phyloP scores from a whole-genome alignment of 1,139 yeast genomes.

The Kodamaea fungicola region DNA sequence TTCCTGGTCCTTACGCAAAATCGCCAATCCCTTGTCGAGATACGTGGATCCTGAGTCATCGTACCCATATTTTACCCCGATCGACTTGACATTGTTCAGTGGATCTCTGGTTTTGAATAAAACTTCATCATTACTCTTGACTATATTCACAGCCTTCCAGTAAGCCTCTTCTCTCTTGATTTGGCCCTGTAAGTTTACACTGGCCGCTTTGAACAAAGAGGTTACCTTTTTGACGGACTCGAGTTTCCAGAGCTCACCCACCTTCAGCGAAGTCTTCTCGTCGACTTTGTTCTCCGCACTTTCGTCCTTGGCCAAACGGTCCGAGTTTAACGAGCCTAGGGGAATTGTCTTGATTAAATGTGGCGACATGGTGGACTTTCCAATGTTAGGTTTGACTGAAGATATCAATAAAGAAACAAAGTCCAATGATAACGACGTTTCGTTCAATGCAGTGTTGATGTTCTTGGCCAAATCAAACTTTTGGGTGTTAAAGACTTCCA shows the following conservation, averaged over 20 bases:
- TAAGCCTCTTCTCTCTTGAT: slow-evolving; percentile 63
- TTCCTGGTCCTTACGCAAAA: slow-evolving; percentile 43
- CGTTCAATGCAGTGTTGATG: slow-evolving; percentile 74
- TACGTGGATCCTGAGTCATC: slow-evolving; percentile 82
- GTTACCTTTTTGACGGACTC: slow-evolving; percentile 62
- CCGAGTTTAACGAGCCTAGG: slow-evolving; percentile 75
- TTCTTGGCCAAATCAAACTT: slow-evolving; percentile 54
- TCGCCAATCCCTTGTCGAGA: slow-evolving; percentile 71
- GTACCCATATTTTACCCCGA: slow-evolving; percentile 86
- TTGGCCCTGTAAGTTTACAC: slow-evolving; percentile 50
- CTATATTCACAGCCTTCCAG: slow-evolving; percentile 62
- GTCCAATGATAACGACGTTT: slow-evolving; percentile 82
- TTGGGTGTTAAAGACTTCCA: slow-evolving; percentile 52
- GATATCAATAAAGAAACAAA: slow-evolving; percentile 81
- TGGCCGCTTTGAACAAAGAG: slow-evolving; percentile 48
- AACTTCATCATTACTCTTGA: slow-evolving; percentile 61
- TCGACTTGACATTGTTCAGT: slow-evolving; percentile 40
- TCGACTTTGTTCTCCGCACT: slow-evolving; percentile 14
- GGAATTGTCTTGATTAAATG: slow-evolving; percentile 76
- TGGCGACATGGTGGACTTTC: slow-evolving; percentile 85
- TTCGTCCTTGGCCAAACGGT: slow-evolving; percentile 38
- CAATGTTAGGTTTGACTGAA: slow-evolving; percentile 80
- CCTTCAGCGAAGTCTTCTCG: slow-evolving; percentile 31
- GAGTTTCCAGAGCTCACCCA: slow-evolving; percentile 86
- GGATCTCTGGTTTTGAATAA: slow-evolving; percentile 65